phyloP scores from a whole-genome alignment of 2,329 filamentous ascomycete genomes.

The Septoria linicola region DNA sequence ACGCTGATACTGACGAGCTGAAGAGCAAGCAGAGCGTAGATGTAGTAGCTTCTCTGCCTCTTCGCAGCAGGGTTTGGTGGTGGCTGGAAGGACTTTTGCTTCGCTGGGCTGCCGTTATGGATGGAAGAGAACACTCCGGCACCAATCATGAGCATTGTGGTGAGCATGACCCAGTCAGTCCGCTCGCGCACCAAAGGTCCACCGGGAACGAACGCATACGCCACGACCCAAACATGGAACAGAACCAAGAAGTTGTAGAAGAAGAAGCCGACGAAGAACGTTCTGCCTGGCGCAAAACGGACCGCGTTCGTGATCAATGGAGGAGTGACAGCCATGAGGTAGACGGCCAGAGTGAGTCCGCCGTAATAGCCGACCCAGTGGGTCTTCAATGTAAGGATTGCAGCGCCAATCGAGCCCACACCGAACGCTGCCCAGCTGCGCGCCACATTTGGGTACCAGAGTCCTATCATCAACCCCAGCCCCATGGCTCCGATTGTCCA shows the following conservation, averaged over 20 bases:
- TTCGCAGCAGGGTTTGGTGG: constrained; percentile 49
- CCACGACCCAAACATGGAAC: constrained; percentile 98
- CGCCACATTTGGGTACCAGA: constrained; percentile 68
- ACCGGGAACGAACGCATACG: constrained; percentile 95
- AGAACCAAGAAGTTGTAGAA: constrained; percentile 91
- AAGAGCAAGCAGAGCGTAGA: constrained; percentile 70
- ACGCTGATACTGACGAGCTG: constrained; percentile 78
- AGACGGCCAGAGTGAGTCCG: constrained; percentile 70
- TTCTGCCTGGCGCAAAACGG: constrained; percentile 71
- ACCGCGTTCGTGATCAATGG: constrained; percentile 74
- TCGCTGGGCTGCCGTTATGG: constrained; percentile 46
- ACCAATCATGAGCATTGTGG: constrained; percentile 80
- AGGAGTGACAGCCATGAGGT: constrained; percentile 76
- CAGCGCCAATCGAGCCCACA: constrained; percentile 74
- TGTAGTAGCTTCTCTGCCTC: constrained; percentile 63
- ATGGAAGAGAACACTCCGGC: constrained; percentile 73
- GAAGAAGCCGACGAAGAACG: constrained; percentile 86
- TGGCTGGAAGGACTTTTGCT: constrained; percentile 38
- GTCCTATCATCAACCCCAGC: constrained; percentile 70
- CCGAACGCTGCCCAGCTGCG: constrained; percentile 78
- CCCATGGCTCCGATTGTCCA: constrained; percentile 87
- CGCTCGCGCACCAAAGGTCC: constrained; percentile 88
- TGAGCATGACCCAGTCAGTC: constrained; percentile 92
- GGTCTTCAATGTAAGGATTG: constrained; percentile 69
- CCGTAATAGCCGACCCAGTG: constrained; percentile 93